These are phyloP conservation scores for Leishmania aethiopica DNA, from an alignment of 208 protist species.

Conservation along the genomic window DNA sequence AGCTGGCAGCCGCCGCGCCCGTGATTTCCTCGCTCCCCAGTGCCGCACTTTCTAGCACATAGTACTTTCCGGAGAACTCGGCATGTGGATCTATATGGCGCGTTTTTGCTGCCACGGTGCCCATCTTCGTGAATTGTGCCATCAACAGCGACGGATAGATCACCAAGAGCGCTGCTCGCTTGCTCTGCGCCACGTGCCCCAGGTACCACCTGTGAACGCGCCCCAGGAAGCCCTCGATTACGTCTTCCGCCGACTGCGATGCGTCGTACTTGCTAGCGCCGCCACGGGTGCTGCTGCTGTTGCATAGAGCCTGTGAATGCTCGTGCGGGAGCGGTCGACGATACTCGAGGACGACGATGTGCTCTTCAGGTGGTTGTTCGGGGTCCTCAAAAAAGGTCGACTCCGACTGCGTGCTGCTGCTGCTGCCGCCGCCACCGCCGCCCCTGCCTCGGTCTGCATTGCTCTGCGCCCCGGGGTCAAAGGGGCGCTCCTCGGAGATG, in stretches of 20 bases:
- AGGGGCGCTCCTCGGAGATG: slow-evolving; percentile 23
- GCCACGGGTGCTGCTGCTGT: slow-evolving; percentile 4
- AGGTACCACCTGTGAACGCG: slow-evolving; percentile 65
- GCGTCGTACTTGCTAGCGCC: slow-evolving; percentile 5
- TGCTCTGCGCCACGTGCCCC: slow-evolving; percentile 18
- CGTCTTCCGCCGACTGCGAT: slow-evolving; percentile 14
- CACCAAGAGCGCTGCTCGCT: slow-evolving; percentile 35
- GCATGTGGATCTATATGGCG: neutral
- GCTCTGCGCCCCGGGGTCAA: slow-evolving; percentile 6
- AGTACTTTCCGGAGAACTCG: slow-evolving; percentile 14
- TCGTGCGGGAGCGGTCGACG: slow-evolving; percentile 30
- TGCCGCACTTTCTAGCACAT: slow-evolving; percentile 24
- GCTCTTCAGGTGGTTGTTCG: slow-evolving; percentile 4
- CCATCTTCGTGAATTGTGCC: slow-evolving; percentile 4
- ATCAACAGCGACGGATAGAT: slow-evolving; percentile 41
- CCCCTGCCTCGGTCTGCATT: too few species aligned
- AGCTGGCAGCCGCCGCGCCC: neutral
- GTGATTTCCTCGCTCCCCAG: neutral
- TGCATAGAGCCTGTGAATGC: slow-evolving; percentile 14
- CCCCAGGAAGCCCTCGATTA: slow-evolving; percentile 57
- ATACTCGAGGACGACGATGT: slow-evolving; percentile 36
- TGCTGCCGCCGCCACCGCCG: neutral
- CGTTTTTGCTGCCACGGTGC: neutral
- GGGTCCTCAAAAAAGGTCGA: slow-evolving; percentile 13
- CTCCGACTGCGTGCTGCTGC: slow-evolving; percentile 14